phyloP scores from a whole-genome alignment of 2,329 filamentous ascomycete species.

The Alternaria sp. region DNA sequence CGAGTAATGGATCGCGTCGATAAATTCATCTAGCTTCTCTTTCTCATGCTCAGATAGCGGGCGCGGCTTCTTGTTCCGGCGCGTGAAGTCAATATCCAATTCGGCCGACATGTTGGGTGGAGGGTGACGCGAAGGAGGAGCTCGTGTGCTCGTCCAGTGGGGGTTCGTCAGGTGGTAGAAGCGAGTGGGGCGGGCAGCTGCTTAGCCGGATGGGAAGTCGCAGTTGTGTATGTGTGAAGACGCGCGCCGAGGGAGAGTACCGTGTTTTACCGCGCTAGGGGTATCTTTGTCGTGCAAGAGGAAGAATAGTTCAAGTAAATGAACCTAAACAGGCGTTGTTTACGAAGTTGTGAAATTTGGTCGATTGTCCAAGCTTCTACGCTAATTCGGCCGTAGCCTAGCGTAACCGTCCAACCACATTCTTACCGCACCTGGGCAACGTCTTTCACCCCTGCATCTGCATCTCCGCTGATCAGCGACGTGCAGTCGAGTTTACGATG shows the following conservation, averaged over 20 bases:
- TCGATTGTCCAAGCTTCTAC: conserved; percentile 18
- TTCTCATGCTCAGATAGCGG: conserved; percentile 82
- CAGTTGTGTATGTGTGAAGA: conserved; percentile 2
- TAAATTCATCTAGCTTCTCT: conserved; percentile 85
- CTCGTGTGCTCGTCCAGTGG: conserved; percentile 45
- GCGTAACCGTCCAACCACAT: conserved; percentile 22
- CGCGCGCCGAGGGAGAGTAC: conserved; percentile 1
- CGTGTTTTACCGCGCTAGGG: neutral
- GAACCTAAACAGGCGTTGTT: conserved; percentile 36
- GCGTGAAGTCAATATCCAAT: conserved; percentile 77
- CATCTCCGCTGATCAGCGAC: conserved; percentile 20
- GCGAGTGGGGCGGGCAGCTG: conserved; percentile 27
- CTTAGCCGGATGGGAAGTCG: conserved; percentile 5
- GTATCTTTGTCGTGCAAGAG: conserved; percentile 16
- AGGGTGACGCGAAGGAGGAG: conserved; percentile 14
- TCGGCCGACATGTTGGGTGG: conserved; percentile 39
- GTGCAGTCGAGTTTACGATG: neutral
- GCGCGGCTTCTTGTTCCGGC: conserved; percentile 87
- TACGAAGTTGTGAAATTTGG: conserved; percentile 39
- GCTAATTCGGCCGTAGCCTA: conserved; percentile 20
- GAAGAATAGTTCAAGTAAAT: conserved; percentile 23
- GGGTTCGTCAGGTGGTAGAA: conserved; percentile 25
- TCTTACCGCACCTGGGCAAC: conserved; percentile 11
- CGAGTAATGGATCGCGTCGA: conserved; percentile 95
- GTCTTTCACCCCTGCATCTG: conserved; percentile 18